Percentiles rank a stretch among this genome's conserved stretches.
Evolutionary conservation across 2,329 filamentous ascomycete genomes (phyloP).

Genomic region (Huntiella savannae): DNA sequence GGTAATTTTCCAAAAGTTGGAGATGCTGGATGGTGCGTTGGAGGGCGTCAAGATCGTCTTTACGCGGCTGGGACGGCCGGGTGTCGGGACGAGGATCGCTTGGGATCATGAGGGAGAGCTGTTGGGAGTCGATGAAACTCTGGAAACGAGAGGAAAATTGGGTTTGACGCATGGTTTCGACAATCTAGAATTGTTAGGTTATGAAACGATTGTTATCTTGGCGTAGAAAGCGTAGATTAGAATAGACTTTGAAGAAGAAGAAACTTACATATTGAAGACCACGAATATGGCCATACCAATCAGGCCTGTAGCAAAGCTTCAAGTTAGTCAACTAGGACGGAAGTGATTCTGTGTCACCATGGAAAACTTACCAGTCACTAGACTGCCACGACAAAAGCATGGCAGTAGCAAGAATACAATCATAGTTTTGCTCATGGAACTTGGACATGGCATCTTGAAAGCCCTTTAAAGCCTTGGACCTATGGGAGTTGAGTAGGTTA

Average conservation of each 20-base stretch:
- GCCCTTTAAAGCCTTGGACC: slow-evolving; percentile 67
- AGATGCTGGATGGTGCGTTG: slow-evolving; percentile 49
- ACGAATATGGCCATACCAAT: slow-evolving; percentile 83
- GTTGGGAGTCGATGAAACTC: slow-evolving; percentile 62
- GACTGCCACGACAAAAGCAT: slow-evolving; percentile 90
- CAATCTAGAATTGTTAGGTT: slow-evolving; percentile 36
- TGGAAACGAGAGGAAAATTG: slow-evolving; percentile 75
- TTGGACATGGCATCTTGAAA: slow-evolving; percentile 70
- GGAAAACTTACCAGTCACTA: slow-evolving; percentile 68
- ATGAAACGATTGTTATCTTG: neutral
- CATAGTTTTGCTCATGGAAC: slow-evolving; percentile 73
- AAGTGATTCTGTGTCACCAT: neutral
- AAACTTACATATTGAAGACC: slow-evolving; percentile 66
- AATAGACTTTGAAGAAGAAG: neutral
- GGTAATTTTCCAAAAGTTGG: slow-evolving; percentile 45
- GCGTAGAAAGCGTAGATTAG: neutral
- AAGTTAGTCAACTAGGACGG: slow-evolving; percentile 15
- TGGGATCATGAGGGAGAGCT: slow-evolving; percentile 30
- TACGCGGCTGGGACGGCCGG: slow-evolving; percentile 41
- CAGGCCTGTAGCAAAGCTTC: slow-evolving; percentile 43
- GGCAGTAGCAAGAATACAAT: slow-evolving; percentile 80
- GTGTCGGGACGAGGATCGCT: slow-evolving; percentile 42
- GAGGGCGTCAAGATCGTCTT: slow-evolving; percentile 52
- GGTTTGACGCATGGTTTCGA: slow-evolving; percentile 49
- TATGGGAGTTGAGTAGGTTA: slow-evolving; percentile 78